A percentile compares a stretch with the other conserved stretches of the same genome.
phyloP scores from a whole-genome alignment of 2,329 filamentous ascomycete genomes.

The Clonostachys rhizophaga region DNA sequence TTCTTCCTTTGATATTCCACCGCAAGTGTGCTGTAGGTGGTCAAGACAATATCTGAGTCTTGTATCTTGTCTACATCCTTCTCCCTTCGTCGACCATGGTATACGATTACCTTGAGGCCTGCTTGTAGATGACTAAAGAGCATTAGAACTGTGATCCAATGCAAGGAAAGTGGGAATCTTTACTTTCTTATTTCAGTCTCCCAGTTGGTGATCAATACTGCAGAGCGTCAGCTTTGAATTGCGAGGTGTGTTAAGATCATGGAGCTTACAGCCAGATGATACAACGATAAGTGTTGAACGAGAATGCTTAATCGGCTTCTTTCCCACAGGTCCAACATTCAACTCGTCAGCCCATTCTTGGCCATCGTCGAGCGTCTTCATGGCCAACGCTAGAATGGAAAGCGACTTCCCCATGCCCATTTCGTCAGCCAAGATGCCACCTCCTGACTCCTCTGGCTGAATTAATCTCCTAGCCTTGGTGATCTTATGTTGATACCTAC shows the following conservation, averaged over 20 bases:
- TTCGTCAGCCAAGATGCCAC: conserved; percentile 67
- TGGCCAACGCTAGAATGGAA: conserved; percentile 46
- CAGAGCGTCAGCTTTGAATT: too few relatives aligned
- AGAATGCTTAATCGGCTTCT: too few relatives aligned
- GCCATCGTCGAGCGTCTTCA: background rate
- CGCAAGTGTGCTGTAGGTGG: background rate
- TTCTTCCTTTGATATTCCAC: background rate
- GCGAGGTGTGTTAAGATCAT: too few relatives aligned
- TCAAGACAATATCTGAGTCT: background rate
- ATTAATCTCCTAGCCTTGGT: background rate
- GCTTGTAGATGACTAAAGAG: background rate
- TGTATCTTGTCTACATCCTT: background rate
- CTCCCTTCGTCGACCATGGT: background rate
- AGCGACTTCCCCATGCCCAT: conserved; percentile 49
- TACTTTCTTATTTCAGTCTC: background rate
- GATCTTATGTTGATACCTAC: too few relatives aligned
- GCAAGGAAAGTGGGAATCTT: background rate
- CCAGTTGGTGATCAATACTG: background rate
- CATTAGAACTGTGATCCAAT: background rate
- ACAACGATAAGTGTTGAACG: background rate
- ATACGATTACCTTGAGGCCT: background rate
- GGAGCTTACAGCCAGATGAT: background rate
- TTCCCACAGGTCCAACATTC: too few relatives aligned
- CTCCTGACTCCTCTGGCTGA: conserved; percentile 22
- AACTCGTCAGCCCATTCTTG: too few relatives aligned